Evolutionary conservation across 768 basidiomycete species (phyloP), one percentile per base, ranked within the genome.

Genomic region (Cyclocybe aegerita): DNA sequence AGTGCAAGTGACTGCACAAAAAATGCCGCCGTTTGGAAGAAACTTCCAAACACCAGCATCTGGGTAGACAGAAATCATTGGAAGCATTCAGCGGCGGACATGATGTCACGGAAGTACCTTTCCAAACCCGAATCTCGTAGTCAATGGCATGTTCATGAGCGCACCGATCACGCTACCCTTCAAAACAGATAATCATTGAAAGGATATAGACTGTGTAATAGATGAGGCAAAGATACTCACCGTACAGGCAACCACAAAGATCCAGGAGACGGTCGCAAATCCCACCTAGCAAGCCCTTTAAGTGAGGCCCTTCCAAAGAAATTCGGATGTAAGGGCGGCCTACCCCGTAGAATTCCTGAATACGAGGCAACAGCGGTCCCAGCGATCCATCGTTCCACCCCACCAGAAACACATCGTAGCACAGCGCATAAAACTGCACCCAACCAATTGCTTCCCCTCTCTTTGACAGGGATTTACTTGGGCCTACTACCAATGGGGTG

Each of bases 371-470:
- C 11, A 93, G 68, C 1, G 90, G 88, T 1, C 90, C 90, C 9
- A 80, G 78, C 1, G 83, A 78, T 3, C 82, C 85, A 61, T 90
- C 90, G 58, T 85, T 88, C 88, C 88, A 92, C 8, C 90, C 90
- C 16, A 75, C 74, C 4, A 88, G 63, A 49, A 85, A 83, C 35
- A 85, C 46, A 12, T 71, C 67, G 67, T 73, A 80, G 57, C 82
- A 86, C 35, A 83, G 63, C 4, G 81, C 65, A 10, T 66, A 58
- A 50, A 85, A 79, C 52, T 88, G 85, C 23, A 83, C 62, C 5
- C 59, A 62, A 7, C 53, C 49, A 7, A 45, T 33, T 30, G 23
- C 36, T 30, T 16, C 36, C 41, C 56, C 41, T n/a, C 39, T 43
- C 9, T 43, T 41, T 2, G 53, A 49, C 10, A 58, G 45, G 7